A percentile compares a stretch with the other conserved stretches of the same genome.
These are phyloP conservation scores for Serendipita sp. DNA, from an alignment of 1,284 basidiomycete species.

Conservation along the genomic window DNA sequence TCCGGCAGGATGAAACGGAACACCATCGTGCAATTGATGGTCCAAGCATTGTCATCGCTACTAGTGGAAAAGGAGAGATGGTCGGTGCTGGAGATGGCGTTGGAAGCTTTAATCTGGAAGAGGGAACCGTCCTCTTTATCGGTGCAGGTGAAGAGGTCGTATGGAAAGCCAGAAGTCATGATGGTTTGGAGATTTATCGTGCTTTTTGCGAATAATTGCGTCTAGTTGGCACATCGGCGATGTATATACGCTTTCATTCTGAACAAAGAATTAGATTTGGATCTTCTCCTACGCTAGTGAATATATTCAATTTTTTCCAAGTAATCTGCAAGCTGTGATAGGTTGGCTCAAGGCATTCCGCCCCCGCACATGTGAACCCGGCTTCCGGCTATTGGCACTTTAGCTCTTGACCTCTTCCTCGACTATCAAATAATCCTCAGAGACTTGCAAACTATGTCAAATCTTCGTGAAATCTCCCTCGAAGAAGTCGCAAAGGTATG, in stretches of 20 bases:
- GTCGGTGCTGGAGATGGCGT: constrained; percentile 31
- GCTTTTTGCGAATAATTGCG: constrained; percentile 34
- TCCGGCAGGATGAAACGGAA: constrained; percentile 35
- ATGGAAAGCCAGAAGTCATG: constrained; percentile 27
- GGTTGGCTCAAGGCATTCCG: too few relatives aligned
- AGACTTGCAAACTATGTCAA: not conserved
- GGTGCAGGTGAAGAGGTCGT: constrained; percentile 53
- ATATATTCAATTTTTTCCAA: too few relatives aligned
- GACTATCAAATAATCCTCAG: not conserved
- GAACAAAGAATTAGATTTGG: too few relatives aligned
- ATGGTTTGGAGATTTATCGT: constrained; percentile 48
- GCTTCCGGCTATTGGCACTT: not conserved
- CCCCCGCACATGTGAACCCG: not conserved
- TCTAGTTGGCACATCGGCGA: not conserved
- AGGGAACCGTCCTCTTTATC: constrained; percentile 76
- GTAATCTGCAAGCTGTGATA: too few relatives aligned
- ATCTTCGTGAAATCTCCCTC: not conserved
- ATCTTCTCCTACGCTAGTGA: too few relatives aligned
- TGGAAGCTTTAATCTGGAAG: constrained; percentile 32
- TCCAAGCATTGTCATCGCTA: constrained; percentile 73
- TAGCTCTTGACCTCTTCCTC: not conserved
- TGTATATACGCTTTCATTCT: too few relatives aligned
- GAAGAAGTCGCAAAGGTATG: not conserved
- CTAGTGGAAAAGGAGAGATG: constrained; percentile 47
- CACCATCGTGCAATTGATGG: constrained; percentile 53